phyloP scores from a whole-genome alignment of 768 basidiomycete genomes.

The Leccinum uliginosum region DNA sequence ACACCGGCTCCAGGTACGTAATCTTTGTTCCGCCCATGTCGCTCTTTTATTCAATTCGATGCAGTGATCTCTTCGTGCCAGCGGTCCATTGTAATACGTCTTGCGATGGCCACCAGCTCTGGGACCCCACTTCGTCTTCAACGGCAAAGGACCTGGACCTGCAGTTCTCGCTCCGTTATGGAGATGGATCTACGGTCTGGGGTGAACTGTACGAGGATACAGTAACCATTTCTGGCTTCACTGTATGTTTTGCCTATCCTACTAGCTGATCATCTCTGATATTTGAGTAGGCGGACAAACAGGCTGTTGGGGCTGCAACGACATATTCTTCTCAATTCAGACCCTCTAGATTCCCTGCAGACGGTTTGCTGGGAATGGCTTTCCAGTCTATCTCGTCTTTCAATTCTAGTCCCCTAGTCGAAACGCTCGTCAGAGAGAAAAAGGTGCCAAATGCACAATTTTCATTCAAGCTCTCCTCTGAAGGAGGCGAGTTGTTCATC shows the following conservation, averaged over 20 bases:
- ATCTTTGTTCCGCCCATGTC: background rate
- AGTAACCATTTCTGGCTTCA: slow-evolving; percentile 6
- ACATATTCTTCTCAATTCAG: background rate
- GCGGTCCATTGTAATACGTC: slow-evolving; percentile 13
- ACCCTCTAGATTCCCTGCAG: slow-evolving; percentile 1
- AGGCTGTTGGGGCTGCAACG: slow-evolving; percentile 7
- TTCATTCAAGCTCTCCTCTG: slow-evolving; percentile 42
- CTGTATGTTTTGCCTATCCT: background rate
- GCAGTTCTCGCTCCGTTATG: background rate
- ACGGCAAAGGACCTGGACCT: slow-evolving; percentile 1
- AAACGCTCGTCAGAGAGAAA: slow-evolving; percentile 37
- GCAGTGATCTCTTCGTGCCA: slow-evolving; percentile 27
- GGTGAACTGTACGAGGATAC: slow-evolving; percentile 7
- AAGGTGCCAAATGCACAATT: slow-evolving; percentile 34
- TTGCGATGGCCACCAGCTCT: slow-evolving; percentile 29
- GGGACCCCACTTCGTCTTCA: slow-evolving; percentile 22
- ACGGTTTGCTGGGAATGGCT: slow-evolving; percentile 36
- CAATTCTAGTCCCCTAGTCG: slow-evolving; percentile 33
- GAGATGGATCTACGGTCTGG: background rate
- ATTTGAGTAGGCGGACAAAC: slow-evolving; percentile 1
- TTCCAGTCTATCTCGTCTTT: slow-evolving; percentile 36
- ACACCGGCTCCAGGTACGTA: slow-evolving; percentile 22
- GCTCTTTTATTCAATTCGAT: background rate
- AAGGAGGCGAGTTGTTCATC: slow-evolving; percentile 20
- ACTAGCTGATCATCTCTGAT: background rate